Evolutionary conservation across 164 flowering plant species (phyloP), one percentile per base, ranked within the genome.

Genomic region (Vitis amurensis): DNA sequence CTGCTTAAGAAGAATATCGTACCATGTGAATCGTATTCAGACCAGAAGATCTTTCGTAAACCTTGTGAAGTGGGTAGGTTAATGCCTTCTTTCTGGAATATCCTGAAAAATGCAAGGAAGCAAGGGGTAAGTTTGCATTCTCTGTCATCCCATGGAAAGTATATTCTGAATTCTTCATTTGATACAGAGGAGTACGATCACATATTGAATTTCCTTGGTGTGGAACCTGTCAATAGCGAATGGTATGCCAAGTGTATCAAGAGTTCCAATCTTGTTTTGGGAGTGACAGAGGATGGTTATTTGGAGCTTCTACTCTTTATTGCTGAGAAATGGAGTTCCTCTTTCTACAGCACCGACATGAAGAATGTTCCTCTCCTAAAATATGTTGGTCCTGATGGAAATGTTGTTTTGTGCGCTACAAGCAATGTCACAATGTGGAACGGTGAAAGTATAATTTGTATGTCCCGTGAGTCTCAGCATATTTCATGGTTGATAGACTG

Each of bases 161-260:
- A 75, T 61, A 68, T 82, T 11, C 64, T 87, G 59, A 69, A 61
- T 71, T 76, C 78, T 37, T 77, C 84, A 3, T 86, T 88, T 64
- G 90, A 82, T 37, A 30, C 10, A 37, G 55, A 19, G 12, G 61
- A 75, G 68, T 81, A 83, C 31, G 71, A 79, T 62, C 11, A 48
- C 10, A 6, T 81, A 29, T 74, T 88, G 47, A 48, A 69, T 8
- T 86, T 83, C 68, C 50, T 88, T 66, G 85, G 76, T 7, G 81
- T 88, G 55, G n/a, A 61, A 51, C n/a, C n/a, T 12, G 81, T 86
- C 51, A 76, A 76, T 14, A 4, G n/a, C 23, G 85, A 76, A 29
- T 88, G 92, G 90, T 88, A 86, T 70, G 75, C 80, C 9, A 82
- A 77, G 67, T 88, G 92, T 77, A 80, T 86, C 52, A 75, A 67